These are phyloP conservation scores for Oryza nivara DNA, from an alignment of 176 grass and related monocot genomes.

Conservation along the genomic window DNA sequence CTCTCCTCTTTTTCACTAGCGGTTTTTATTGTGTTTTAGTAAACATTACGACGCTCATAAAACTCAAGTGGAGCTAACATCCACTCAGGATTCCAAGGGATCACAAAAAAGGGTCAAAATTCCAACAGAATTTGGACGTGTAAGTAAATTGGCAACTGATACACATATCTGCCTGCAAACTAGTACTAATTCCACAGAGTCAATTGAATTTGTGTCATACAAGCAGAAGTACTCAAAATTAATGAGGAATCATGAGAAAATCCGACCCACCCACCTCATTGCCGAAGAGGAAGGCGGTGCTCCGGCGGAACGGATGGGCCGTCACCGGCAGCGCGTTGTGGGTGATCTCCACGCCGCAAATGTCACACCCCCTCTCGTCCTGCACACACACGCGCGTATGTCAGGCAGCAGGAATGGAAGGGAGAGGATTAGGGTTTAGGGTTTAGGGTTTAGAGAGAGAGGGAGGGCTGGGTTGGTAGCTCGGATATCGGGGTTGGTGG, in stretches of 20 bases:
- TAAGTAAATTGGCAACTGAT: background rate
- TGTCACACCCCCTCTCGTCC: slow-evolving; percentile 72
- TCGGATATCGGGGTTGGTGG: no score
- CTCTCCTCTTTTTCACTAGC: background rate
- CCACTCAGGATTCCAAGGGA: no score
- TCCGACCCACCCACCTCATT: slow-evolving; percentile 66
- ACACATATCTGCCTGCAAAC: background rate
- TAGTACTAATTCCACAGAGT: background rate
- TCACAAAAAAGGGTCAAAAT: background rate
- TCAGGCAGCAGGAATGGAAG: background rate
- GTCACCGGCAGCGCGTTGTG: slow-evolving; percentile 68
- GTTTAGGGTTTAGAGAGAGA: slow-evolving; percentile 29
- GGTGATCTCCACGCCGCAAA: slow-evolving; percentile 89
- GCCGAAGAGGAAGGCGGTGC: slow-evolving; percentile 86
- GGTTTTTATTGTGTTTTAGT: background rate
- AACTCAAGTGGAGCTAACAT: background rate
- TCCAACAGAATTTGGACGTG: background rate
- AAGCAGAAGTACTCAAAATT: background rate
- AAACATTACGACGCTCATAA: background rate
- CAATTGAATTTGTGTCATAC: background rate
- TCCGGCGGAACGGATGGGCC: slow-evolving; percentile 65
- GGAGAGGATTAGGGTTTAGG: slow-evolving; percentile 29
- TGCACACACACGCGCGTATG: slow-evolving; percentile 17
- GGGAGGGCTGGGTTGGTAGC: no score
- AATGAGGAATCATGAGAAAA: background rate